Percentiles rank a stretch among this genome's conserved stretches.
Conservation (phyloP, 1,284 basidiomycete species). For the Microbotryum scabiosae region DNA sequence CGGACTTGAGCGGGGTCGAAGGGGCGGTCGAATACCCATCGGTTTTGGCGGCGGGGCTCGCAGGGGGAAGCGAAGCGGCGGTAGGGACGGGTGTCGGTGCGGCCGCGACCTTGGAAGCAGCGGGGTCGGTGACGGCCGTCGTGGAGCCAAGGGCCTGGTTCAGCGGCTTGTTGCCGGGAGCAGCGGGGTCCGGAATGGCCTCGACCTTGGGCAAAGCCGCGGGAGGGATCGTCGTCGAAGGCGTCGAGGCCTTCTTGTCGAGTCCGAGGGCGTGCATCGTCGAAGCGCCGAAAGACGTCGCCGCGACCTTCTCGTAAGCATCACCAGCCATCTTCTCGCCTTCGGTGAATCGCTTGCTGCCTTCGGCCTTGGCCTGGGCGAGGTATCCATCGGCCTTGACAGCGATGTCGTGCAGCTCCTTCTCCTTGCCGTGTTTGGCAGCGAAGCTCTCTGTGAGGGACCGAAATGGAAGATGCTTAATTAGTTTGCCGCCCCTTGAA, state of each 20-base stretch:
- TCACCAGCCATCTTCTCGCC: background rate
- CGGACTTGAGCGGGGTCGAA: background rate
- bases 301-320: constrained; percentile 3
- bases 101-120: background rate
- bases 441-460: background rate
- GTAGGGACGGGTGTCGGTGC: background rate
- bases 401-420: background rate
- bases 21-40: background rate
- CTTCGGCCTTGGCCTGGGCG: constrained; percentile 1
- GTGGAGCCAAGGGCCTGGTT: background rate
- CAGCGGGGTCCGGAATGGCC: background rate
- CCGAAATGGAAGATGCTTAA: too few species aligned
- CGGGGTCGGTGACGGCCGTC: background rate
- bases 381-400: constrained; percentile 4
- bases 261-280: constrained; percentile 5
- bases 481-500: background rate
- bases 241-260: background rate
- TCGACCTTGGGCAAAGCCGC: background rate
- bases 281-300: constrained; percentile 1
- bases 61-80: background rate
- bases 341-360: constrained; percentile 3
- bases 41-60: background rate
- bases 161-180: background rate
- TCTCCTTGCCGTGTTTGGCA: background rate
- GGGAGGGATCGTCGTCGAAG: background rate